Conservation (phyloP, 306 rosid species). For the Glycine soja region DNA sequence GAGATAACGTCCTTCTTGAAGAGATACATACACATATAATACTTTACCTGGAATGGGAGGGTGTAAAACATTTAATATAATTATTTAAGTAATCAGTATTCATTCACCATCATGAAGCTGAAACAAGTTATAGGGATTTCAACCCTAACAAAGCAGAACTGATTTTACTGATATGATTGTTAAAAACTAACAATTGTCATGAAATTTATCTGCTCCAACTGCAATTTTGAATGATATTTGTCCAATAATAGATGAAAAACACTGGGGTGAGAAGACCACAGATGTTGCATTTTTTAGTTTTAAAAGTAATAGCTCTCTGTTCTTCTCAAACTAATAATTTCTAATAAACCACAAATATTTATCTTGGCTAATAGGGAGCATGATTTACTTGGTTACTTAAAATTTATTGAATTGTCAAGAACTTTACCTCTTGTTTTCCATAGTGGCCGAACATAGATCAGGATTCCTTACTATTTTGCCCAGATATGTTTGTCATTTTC, state of each 20-base stretch:
- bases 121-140: slow-evolving; percentile 27
- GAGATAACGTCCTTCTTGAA: too few species aligned
- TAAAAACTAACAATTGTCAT: slow-evolving; percentile 21
- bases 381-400: slow-evolving; percentile 11
- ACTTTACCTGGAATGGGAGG: not conserved
- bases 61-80: not conserved
- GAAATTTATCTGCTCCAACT: slow-evolving; percentile 30
- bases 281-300: not conserved
- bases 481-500: slow-evolving; percentile 68
- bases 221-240: slow-evolving; percentile 18
- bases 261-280: not conserved
- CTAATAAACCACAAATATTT: slow-evolving; percentile 8
- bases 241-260: not conserved
- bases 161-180: not conserved
- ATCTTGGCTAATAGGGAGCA: slow-evolving; percentile 26
- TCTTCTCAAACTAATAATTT: slow-evolving; percentile 2
- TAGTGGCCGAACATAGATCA: slow-evolving; percentile 70
- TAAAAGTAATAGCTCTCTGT: slow-evolving; percentile 6
- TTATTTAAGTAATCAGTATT: slow-evolving; percentile 1
- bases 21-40: too few species aligned
- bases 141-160: slow-evolving; percentile 39
- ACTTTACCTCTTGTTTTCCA: slow-evolving; percentile 68
- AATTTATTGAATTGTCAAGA: slow-evolving; percentile 1
- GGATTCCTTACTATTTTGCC: slow-evolving; percentile 78
- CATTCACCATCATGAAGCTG: slow-evolving; percentile 26